Evolutionary conservation across 2,329 filamentous ascomycete species (phyloP).

Genomic region (Simplicillium sp.): DNA sequence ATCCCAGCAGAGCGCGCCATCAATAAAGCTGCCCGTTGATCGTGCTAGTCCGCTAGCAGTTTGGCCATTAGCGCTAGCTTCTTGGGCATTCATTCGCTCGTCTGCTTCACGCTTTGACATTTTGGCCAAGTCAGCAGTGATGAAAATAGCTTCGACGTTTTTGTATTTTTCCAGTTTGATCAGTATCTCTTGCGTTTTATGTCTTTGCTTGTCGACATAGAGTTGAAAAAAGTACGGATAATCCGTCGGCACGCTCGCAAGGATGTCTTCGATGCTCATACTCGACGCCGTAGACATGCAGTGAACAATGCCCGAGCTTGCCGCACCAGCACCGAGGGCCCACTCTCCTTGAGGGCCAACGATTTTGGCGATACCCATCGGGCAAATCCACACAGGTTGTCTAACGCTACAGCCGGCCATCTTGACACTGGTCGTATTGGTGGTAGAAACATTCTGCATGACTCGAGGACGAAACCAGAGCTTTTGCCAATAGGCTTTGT

Average conservation of each 20-base stretch:
- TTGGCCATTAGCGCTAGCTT: background rate
- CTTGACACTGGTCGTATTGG: constrained; percentile 34
- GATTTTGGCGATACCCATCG: constrained; percentile 54
- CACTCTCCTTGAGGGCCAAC: constrained; percentile 57
- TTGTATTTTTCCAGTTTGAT: constrained; percentile 32
- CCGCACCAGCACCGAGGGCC: constrained; percentile 43
- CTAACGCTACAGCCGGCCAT: constrained; percentile 44
- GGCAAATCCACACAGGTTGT: constrained; percentile 53
- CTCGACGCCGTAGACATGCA: constrained; percentile 54
- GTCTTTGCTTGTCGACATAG: constrained; percentile 48
- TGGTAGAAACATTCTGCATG: constrained; percentile 43
- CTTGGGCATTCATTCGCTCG: constrained; percentile 34
- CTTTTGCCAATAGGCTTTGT: no score
- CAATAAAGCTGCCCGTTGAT: constrained; percentile 6
- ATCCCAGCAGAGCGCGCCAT: constrained; percentile 30
- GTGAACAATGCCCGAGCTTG: constrained; percentile 42
- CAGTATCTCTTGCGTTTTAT: constrained; percentile 40
- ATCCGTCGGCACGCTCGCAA: constrained; percentile 12
- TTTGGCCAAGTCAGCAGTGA: constrained; percentile 50
- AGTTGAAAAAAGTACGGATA: constrained; percentile 45
- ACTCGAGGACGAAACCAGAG: constrained; percentile 44
- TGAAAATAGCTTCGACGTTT: constrained; percentile 38
- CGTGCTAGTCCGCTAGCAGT: constrained; percentile 5
- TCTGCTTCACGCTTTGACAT: constrained; percentile 44
- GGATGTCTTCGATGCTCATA: constrained; percentile 45